Percentiles rank a stretch among this genome's conserved stretches.
Conservation (phyloP, 805 yeast species). For the Starmerella kuoi region DNA sequence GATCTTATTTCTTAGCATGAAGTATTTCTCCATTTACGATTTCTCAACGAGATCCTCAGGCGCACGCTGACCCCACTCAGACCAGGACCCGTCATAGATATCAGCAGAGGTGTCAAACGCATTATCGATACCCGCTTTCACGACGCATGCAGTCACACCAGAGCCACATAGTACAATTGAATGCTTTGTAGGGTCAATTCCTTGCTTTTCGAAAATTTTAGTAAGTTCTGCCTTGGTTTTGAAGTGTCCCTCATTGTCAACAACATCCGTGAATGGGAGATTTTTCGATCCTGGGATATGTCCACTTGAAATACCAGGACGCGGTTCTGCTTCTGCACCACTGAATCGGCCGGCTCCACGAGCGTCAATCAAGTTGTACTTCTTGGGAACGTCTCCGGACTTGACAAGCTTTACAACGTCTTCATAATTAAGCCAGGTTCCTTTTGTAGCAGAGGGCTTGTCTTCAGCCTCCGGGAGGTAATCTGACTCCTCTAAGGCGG, state of each 20-base stretch:
- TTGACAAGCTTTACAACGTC: constrained; percentile 50
- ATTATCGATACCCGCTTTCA: constrained; percentile 60
- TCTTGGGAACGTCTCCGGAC: constrained; percentile 26
- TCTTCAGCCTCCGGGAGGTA: constrained; percentile 22
- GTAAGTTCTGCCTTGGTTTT: constrained; percentile 37
- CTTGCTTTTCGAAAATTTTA: constrained; percentile 36
- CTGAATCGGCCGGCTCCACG: constrained; percentile 62
- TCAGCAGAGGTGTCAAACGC: constrained; percentile 37
- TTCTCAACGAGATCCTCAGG: constrained; percentile 34
- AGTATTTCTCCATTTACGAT: background rate
- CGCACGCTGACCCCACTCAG: constrained; percentile 73
- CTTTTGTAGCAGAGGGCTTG: background rate
- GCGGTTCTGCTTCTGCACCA: constrained; percentile 76
- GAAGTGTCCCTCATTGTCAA: constrained; percentile 38
- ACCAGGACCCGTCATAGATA: constrained; percentile 58
- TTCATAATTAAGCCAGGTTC: constrained; percentile 40
- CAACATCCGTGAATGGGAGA: constrained; percentile 57
- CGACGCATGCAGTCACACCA: constrained; percentile 87
- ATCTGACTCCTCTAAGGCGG: constrained; percentile 18
- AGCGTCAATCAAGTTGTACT: constrained; percentile 64
- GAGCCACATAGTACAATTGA: constrained; percentile 88
- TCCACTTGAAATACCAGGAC: constrained; percentile 79
- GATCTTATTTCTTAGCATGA: background rate
- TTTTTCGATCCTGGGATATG: constrained; percentile 75
- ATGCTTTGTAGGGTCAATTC: constrained; percentile 39